These are phyloP conservation scores for Patellaria atrata DNA, from an alignment of 495 filamentous ascomycete species.

Conservation along the genomic window DNA sequence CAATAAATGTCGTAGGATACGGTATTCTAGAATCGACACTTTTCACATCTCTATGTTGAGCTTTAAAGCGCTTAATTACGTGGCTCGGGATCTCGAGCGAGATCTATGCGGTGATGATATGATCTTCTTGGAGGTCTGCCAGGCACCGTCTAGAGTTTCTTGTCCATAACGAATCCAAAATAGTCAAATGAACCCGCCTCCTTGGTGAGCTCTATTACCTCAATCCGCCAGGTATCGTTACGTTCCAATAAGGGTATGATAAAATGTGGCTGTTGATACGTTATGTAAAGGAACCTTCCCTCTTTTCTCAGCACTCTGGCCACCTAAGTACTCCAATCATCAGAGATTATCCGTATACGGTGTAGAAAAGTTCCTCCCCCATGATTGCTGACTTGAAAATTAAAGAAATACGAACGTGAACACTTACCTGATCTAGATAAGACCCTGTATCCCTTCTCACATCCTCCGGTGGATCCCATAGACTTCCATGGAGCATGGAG, in stretches of 20 bases:
- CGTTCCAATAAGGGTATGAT: constrained; percentile 36
- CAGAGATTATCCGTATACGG: constrained; percentile 13
- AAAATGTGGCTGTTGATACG: constrained; percentile 48
- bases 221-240: constrained; percentile 31
- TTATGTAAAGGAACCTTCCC: constrained; percentile 42
- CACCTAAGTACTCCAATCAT: constrained; percentile 26
- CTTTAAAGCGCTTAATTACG: too few species aligned
- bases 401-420: neutral
- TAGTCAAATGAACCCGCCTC: constrained; percentile 35
- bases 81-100: too few species aligned
- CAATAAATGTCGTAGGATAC: too few species aligned
- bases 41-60: too few species aligned
- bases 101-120: too few species aligned
- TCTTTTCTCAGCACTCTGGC: constrained; percentile 37
- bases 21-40: too few species aligned
- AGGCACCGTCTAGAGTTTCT: constrained; percentile 12
- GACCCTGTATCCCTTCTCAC: constrained; percentile 35
- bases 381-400: too few species aligned
- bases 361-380: too few species aligned
- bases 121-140: too few species aligned
- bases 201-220: constrained; percentile 29
- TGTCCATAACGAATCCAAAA: constrained; percentile 35
- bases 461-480: constrained; percentile 41
- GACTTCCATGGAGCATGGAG: constrained; percentile 44
- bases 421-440: constrained; percentile 39